Conservation (phyloP, 306 rosid species). For the Vachellia pachyceras region DNA sequence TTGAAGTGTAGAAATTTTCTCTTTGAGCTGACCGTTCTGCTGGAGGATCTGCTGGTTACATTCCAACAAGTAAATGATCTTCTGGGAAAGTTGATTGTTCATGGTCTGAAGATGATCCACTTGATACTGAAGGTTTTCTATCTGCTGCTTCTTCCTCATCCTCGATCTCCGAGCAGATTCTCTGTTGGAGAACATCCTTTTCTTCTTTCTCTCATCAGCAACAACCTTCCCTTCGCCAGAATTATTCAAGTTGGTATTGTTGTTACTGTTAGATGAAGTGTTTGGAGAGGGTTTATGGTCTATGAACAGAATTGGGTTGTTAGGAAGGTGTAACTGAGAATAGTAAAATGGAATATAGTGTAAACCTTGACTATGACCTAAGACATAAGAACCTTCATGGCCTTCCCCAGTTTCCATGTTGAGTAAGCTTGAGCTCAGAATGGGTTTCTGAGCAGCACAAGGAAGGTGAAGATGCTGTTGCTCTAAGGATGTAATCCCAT, state of each 20-base stretch:
- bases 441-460: slow-evolving; percentile 37
- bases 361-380: slow-evolving; percentile 37
- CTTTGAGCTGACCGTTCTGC: slow-evolving; percentile 49
- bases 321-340: slow-evolving; percentile 42
- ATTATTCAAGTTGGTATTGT: slow-evolving; percentile 53
- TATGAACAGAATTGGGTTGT: slow-evolving; percentile 38
- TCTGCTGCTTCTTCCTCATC: slow-evolving; percentile 68
- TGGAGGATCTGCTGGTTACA: slow-evolving; percentile 50
- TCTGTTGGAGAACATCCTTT: slow-evolving; percentile 82
- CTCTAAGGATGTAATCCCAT: slow-evolving; percentile 28
- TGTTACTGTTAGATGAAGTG: slow-evolving; percentile 56
- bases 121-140: slow-evolving; percentile 46
- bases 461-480: slow-evolving; percentile 33
- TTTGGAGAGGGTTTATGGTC: slow-evolving; percentile 43
- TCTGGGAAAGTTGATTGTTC: slow-evolving; percentile 48
- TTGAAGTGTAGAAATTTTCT: slow-evolving; percentile 52
- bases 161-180: slow-evolving; percentile 79
- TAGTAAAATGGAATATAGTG: slow-evolving; percentile 41
- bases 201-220: slow-evolving; percentile 67
- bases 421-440: slow-evolving; percentile 18
- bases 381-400: slow-evolving; percentile 1
- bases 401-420: slow-evolving; percentile 41
- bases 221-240: slow-evolving; percentile 67
- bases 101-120: slow-evolving; percentile 44
- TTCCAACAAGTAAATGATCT: slow-evolving; percentile 53